Evolutionary conservation across 2,329 filamentous ascomycete species (phyloP).

Genomic region (Fusarium concolor): DNA sequence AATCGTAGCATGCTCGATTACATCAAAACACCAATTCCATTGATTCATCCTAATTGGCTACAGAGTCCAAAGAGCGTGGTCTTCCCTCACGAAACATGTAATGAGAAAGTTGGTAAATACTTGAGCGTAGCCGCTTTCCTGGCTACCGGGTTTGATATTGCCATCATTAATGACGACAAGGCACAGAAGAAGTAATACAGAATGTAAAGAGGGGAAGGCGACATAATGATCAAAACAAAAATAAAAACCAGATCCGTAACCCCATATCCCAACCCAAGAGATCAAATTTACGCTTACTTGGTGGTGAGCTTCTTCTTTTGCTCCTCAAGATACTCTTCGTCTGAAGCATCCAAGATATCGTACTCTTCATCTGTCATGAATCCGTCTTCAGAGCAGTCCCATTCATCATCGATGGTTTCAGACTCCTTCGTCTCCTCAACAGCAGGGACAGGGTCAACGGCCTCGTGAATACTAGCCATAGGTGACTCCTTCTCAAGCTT

Average conservation of each 20-base stretch:
- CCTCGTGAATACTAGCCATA: constrained; percentile 79
- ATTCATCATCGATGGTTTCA: constrained; percentile 69
- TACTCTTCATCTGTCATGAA: constrained; percentile 99
- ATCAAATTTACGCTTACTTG: constrained; percentile 50
- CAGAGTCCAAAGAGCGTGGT: constrained; percentile 44
- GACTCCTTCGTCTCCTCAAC: constrained; percentile 64
- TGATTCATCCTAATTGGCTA: constrained; percentile 39
- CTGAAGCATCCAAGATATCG: constrained; percentile 94
- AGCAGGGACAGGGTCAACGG: constrained; percentile 65
- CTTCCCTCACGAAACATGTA: constrained; percentile 33
- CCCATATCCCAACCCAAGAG: constrained; percentile 35
- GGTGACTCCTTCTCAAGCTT: constrained; percentile 96
- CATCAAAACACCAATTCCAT: constrained; percentile 31
- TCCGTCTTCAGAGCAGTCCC: constrained; percentile 73
- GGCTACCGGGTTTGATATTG: constrained; percentile 10
- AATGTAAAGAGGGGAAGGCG: constrained; percentile 37
- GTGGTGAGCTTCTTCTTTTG: constrained; percentile 57
- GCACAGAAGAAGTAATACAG: constrained; percentile 44
- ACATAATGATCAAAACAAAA: constrained; percentile 22
- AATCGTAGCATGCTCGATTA: neutral
- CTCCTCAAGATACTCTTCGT: constrained; percentile 80
- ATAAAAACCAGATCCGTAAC: constrained; percentile 34
- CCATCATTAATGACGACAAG: constrained; percentile 16
- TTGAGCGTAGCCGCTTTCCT: constrained; percentile 17
- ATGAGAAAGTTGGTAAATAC: constrained; percentile 24